Evolutionary conservation across 345 rosid genomes (phyloP), one percentile per base, ranked within the genome.

Genomic region (Melaleuca quinquenervia): DNA sequence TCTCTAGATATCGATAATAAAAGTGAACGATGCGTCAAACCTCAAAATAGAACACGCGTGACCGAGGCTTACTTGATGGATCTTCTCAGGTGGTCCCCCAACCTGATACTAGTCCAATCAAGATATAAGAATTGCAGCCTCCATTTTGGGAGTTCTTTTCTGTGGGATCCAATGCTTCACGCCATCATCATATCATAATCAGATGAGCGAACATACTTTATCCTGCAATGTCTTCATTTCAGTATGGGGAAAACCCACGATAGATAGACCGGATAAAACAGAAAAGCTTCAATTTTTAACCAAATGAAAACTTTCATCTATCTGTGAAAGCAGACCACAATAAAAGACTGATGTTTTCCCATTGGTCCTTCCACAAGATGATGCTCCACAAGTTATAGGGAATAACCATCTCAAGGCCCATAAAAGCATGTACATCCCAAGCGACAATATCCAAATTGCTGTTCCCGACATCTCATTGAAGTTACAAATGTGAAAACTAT

Each of bases 111-210:
- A 83, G 96, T 95, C 98, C 98, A 91, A 60, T 93, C 94, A 92
- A 94, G 93, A 58, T 83, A 29, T 60, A 36, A 82, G 88, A 85
- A 83, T 29, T 41, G 86, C 90, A 94, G 94, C 96, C 99, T 94
- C 96, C 99, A 97, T 97, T 94, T 97, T 96, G 99, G 99, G 99
- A 97, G 98, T 95, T 97, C 98, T 88, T 90, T 58, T 58, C 87
- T 70, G 76, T 87, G 98, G 99, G 98, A 96, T 97, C 99, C 99
- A 97, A 96, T 97, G 99, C 98, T 93, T 95, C 98, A 97, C 98
- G 88, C 98, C 84, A 85, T 83, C 32, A 84, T 83, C 36, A 88
- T 54, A 49, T 56, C 51, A 85, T 50, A 54, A 55, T 48, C 24
- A 70, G 78, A 58, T 58, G 16, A 62, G n/a, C 32, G 48, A 54